Evolutionary conservation across 345 rosid species (phyloP), one percentile per base, ranked within the genome.

Genomic region (Excoecaria agallocha): DNA sequence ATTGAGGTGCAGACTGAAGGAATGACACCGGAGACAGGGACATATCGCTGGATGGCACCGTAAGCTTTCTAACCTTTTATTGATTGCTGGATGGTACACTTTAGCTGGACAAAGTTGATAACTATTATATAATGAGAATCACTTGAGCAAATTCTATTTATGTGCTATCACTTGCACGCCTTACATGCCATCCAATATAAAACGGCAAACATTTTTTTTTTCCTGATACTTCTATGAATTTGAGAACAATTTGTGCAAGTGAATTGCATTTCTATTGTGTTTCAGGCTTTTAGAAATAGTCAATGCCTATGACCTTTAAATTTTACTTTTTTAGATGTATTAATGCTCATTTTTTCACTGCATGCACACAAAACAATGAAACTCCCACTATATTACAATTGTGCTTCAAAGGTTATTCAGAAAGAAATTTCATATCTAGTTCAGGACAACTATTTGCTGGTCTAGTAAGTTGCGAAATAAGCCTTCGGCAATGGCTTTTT

Each of bases 1-100:
- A 78, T 78, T 73, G 81, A 78, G 69, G 81, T 78, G 81, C 81
- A 78, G 81, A 67, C 81, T 9, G 81, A 78, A 57, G 81, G 81
- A 15, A 78, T 78, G 81, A 78, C 81, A n/a, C 81, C 81, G 19
- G 81, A 78, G 61, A 78, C 81, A 35, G 81, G 81, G 58, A 78
- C 81, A 59, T 73, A 78, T 55, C 81, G 81, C 3, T 78, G 81
- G 81, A 78, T 78, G 81, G 81, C 81, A 0, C 81, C 81, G 81
- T 78, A 72, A 78, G 81, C 22, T 19, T 67, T 20, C 50, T 3
- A 2, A 41, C 54, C 12, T 8, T 39, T 24, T 30, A 30, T 30
- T 30, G 1, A 30, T 30, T 30, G 30, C 30, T 30, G 30, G 30
- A 30, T 30, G 30, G 30, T 30, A 30, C 30, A 30, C 30, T 0